These are phyloP conservation scores for Gypsophila paniculata DNA, from an alignment of 179 eudicot genomes.

Conservation along the genomic window DNA sequence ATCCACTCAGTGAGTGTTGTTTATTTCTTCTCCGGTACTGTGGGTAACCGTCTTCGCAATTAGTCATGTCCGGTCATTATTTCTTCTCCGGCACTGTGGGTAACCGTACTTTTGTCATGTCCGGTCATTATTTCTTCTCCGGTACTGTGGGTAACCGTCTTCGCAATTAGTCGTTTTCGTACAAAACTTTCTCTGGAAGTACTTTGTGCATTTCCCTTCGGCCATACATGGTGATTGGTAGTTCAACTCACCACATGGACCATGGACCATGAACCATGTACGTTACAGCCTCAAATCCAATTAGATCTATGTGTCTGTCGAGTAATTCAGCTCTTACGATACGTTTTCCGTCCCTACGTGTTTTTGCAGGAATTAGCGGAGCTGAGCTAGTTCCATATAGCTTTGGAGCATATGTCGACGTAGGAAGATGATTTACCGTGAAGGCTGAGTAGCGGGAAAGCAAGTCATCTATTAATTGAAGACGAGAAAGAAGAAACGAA, in stretches of 20 bases:
- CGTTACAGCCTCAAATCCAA: not conserved
- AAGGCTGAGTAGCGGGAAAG: too few relatives aligned
- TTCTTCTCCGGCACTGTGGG: too few relatives aligned
- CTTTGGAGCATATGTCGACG: too few relatives aligned
- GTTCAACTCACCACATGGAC: not conserved
- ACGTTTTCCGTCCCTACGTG: too few relatives aligned
- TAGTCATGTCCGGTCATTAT: not conserved
- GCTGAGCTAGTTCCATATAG: too few relatives aligned
- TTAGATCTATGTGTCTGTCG: not conserved
- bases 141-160: constrained; percentile 28
- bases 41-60: constrained; percentile 25
- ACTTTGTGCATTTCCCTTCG: constrained; percentile 12
- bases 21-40: constrained; percentile 21
- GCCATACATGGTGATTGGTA: constrained; percentile 23
- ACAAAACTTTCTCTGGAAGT: not conserved
- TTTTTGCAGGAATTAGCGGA: too few relatives aligned
- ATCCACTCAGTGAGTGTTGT: too few relatives aligned
- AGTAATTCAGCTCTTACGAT: constrained; percentile 18
- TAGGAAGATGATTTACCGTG: too few relatives aligned
- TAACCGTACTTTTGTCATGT: not conserved
- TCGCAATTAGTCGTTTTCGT: not conserved
- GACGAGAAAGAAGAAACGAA: too few relatives aligned
- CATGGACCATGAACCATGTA: constrained; percentile 20
- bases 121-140: constrained; percentile 9
- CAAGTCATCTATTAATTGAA: too few relatives aligned